Conservation (phyloP, 2,329 filamentous ascomycete species). For the Lasiodiplodia hormozganensis region DNA sequence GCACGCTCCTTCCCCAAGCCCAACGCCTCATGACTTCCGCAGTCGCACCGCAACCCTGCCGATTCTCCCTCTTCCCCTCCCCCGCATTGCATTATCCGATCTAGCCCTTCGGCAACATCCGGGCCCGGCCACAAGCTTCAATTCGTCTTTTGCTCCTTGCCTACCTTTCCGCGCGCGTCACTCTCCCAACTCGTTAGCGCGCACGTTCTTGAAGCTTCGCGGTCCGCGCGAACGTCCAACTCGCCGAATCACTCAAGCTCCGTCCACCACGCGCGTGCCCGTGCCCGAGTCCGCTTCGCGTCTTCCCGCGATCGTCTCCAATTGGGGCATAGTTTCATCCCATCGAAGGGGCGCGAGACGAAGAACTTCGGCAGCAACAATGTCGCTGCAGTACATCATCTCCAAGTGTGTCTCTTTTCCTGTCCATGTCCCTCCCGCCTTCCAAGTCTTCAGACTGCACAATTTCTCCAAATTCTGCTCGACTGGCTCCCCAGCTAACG, state of each 20-base stretch:
- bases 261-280: neutral
- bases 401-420: slow-evolving; percentile 47
- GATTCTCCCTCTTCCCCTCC: neutral
- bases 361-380: slow-evolving; percentile 25
- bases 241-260: neutral
- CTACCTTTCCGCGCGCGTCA: neutral
- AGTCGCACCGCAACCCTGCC: neutral
- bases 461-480: neutral
- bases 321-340: neutral
- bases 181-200: neutral
- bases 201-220: neutral
- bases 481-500: neutral
- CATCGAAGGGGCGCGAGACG: neutral
- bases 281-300: neutral
- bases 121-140: neutral
- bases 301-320: neutral
- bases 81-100: neutral
- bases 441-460: neutral
- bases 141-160: neutral
- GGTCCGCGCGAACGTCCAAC: neutral
- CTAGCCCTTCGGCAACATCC: neutral
- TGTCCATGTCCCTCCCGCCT: neutral
- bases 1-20: neutral
- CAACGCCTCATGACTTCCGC: slow-evolving; percentile 4
- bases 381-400: slow-evolving; percentile 51